Percentiles rank a stretch among this genome's conserved stretches.
Conservation (phyloP, 1,139 yeast species). For the Candida dubliniensis region DNA sequence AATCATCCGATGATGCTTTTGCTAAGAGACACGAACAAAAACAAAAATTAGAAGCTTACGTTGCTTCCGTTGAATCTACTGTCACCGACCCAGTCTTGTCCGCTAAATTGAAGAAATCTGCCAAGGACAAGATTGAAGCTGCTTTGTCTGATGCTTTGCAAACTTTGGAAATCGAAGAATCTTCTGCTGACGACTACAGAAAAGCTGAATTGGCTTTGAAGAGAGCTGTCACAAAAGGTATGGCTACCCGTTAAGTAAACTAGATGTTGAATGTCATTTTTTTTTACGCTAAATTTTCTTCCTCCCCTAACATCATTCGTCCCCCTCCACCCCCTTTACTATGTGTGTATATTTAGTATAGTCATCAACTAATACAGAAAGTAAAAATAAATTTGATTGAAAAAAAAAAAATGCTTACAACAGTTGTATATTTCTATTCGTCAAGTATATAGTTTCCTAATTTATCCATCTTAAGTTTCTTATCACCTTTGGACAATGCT, state of each 20-base stretch:
- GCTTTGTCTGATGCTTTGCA: slow-evolving; percentile 98
- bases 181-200: slow-evolving; percentile 95
- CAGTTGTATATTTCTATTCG: slow-evolving; percentile 22
- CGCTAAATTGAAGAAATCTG: slow-evolving; percentile 96
- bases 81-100: slow-evolving; percentile 98
- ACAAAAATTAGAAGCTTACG: slow-evolving; percentile 99
- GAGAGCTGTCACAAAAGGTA: slow-evolving; percentile 99
- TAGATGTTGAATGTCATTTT: background rate
- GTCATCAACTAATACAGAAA: slow-evolving; percentile 6
- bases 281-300: background rate
- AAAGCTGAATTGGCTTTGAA: slow-evolving; percentile 99
- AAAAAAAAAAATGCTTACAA: slow-evolving; percentile 3
- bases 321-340: background rate
- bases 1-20: slow-evolving; percentile 98
- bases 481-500: slow-evolving; percentile 62
- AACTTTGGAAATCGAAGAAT: slow-evolving; percentile 95
- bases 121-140: slow-evolving; percentile 96
- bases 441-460: slow-evolving; percentile 77
- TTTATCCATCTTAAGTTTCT: slow-evolving; percentile 71
- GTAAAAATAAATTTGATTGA: slow-evolving; percentile 12
- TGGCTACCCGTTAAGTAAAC: slow-evolving; percentile 85
- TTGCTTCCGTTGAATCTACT: slow-evolving; percentile 94
- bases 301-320: too few species aligned
- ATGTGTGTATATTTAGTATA: slow-evolving; percentile 13
- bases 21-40: slow-evolving; percentile 99